phyloP scores from a whole-genome alignment of 352 stramenopile species.

The Phytophthora brassicae region DNA sequence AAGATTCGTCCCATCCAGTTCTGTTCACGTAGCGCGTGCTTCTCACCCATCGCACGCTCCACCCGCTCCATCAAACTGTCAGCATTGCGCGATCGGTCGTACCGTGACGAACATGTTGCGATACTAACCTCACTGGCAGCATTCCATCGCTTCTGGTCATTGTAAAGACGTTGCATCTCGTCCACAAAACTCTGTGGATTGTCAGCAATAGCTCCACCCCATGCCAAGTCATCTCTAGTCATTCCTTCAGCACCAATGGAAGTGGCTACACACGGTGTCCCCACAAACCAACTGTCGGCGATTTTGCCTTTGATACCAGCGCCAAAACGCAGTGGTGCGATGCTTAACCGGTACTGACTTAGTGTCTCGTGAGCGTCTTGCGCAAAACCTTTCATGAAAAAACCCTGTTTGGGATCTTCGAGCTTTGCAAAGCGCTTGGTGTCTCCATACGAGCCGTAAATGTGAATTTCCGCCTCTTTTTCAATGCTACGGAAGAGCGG shows the following conservation, averaged over 20 bases:
- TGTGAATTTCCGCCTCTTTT: constrained; percentile 58
- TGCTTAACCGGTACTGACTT: constrained; percentile 64
- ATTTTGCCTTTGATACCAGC: constrained; percentile 96
- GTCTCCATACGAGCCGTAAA: constrained; percentile 85
- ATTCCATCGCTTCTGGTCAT: constrained; percentile 40
- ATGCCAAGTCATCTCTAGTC: constrained; percentile 25
- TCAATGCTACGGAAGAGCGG: constrained; percentile 60
- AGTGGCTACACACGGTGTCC: constrained; percentile 90
- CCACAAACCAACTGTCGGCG: constrained; percentile 90
- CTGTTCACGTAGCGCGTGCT: constrained; percentile 22
- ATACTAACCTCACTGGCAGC: constrained; percentile 33
- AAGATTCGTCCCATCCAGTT: constrained; percentile 85
- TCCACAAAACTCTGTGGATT: constrained; percentile 42
- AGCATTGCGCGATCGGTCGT: constrained; percentile 52
- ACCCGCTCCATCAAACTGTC: constrained; percentile 53
- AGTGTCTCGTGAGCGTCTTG: constrained; percentile 73
- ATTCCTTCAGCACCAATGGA: constrained; percentile 91
- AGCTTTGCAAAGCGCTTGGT: constrained; percentile 53
- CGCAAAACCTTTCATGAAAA: constrained; percentile 84
- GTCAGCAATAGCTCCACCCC: constrained; percentile 61
- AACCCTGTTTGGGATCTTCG: constrained; percentile 46
- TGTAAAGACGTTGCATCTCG: constrained; percentile 51
- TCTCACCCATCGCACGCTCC: constrained; percentile 39
- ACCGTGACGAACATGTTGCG: constrained; percentile 38
- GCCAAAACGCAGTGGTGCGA: constrained; percentile 92